These are phyloP conservation scores for Cystofilobasidium macerans DNA, from an alignment of 768 basidiomycete genomes.

Conservation along the genomic window DNA sequence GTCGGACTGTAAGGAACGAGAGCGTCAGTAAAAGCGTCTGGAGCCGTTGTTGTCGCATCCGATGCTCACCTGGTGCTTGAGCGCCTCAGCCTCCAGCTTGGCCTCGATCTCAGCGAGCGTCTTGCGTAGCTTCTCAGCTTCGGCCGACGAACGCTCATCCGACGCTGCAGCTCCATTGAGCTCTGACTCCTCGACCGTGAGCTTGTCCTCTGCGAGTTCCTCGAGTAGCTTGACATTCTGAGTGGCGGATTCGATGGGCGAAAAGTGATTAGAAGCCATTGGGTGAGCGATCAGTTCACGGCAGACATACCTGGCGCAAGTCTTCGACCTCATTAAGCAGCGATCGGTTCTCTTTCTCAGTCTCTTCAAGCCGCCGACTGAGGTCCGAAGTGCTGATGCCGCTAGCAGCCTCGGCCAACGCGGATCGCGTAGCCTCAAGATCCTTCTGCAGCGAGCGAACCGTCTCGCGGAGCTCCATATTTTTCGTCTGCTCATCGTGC, in stretches of 20 bases:
- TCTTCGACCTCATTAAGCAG: constrained; percentile 58
- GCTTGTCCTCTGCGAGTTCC: constrained; percentile 55
- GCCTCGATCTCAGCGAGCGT: constrained; percentile 35
- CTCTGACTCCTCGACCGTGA: constrained; percentile 46
- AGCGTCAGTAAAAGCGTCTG: neutral
- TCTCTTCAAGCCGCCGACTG: constrained; percentile 54
- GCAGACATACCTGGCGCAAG: constrained; percentile 53
- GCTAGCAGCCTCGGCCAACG: too few species aligned
- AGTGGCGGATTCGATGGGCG: neutral
- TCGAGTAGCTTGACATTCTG: constrained; percentile 70
- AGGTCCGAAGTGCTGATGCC: constrained; percentile 59
- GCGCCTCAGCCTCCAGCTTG: constrained; percentile 10
- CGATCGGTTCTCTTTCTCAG: constrained; percentile 65
- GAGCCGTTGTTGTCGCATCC: too few species aligned
- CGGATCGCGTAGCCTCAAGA: neutral
- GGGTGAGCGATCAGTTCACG: neutral
- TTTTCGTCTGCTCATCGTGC: neutral
- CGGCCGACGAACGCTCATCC: neutral
- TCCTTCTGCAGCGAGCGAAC: neutral
- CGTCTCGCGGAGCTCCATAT: neutral
- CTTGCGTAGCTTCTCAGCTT: constrained; percentile 15
- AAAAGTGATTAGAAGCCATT: too few species aligned
- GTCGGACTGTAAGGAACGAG: constrained; percentile 4
- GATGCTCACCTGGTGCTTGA: constrained; percentile 17
- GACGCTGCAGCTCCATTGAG: constrained; percentile 27